These are phyloP conservation scores for Plantago major DNA, from an alignment of 257 asterid species.

Conservation along the genomic window DNA sequence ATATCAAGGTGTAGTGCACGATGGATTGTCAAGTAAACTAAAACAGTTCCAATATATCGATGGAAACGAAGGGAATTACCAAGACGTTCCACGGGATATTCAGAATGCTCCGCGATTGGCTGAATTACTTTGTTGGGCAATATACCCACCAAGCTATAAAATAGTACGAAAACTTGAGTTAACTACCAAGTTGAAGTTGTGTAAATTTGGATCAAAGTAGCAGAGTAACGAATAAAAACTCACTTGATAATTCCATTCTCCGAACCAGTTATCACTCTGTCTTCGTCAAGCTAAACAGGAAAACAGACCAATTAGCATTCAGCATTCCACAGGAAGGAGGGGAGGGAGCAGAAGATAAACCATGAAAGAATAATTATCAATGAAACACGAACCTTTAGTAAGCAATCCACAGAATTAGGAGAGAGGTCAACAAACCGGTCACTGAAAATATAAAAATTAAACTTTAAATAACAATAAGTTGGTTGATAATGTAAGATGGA, in stretches of 20 bases:
- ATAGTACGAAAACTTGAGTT: constrained; percentile 15
- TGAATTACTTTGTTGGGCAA: constrained; percentile 88
- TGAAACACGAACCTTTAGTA: constrained; percentile 64
- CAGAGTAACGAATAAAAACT: constrained; percentile 2
- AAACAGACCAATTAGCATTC: too few relatives aligned
- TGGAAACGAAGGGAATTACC: constrained; percentile 40
- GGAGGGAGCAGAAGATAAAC: not conserved
- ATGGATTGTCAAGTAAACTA: not conserved
- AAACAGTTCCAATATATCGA: not conserved
- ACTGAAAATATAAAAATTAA: constrained; percentile 36
- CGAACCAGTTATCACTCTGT: constrained; percentile 74
- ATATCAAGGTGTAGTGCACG: not conserved
- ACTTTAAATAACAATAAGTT: constrained; percentile 19
- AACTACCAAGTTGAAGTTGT: not conserved
- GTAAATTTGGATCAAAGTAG: constrained; percentile 2
- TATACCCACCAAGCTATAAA: constrained; percentile 72
- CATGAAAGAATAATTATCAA: too few relatives aligned
- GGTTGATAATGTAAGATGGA: constrained; percentile 12
- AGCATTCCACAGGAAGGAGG: constrained; percentile 2
- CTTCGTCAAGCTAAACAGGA: constrained; percentile 68
- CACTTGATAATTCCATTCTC: constrained; percentile 89
- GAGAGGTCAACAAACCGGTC: constrained; percentile 86
- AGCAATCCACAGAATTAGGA: constrained; percentile 74
- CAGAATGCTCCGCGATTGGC: constrained; percentile 92
- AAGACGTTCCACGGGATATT: constrained; percentile 80